Percentiles rank a stretch among this genome's conserved stretches.
These are phyloP conservation scores for Cyathus striatus DNA, from an alignment of 768 basidiomycete species.

Conservation along the genomic window DNA sequence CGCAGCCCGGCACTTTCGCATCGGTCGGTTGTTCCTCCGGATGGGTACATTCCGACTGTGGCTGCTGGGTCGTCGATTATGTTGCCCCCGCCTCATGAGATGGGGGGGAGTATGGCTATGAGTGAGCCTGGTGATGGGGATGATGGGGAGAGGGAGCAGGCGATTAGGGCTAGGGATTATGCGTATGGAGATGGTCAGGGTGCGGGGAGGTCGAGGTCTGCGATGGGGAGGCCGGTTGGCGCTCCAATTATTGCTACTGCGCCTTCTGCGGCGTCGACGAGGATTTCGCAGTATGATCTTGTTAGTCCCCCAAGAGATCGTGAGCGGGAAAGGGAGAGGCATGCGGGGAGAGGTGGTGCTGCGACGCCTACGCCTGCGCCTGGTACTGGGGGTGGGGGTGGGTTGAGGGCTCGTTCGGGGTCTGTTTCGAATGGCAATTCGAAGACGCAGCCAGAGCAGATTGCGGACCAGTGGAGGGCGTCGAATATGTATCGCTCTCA, in stretches of 20 bases:
- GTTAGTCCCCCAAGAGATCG: slow-evolving; percentile 22
- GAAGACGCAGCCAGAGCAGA: slow-evolving; percentile 17
- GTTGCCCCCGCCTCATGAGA: slow-evolving; percentile 48
- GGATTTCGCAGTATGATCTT: slow-evolving; percentile 31
- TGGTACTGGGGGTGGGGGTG: background rate
- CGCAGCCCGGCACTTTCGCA: slow-evolving; percentile 15
- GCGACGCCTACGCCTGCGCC: background rate
- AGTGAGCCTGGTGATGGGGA: slow-evolving; percentile 4
- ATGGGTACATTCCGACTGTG: slow-evolving; percentile 45
- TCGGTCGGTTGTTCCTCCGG: slow-evolving; percentile 31
- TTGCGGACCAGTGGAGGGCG: slow-evolving; percentile 25
- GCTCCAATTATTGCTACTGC: slow-evolving; percentile 15
- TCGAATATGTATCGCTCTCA: no score
- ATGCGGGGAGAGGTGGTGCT: background rate
- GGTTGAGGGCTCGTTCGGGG: background rate
- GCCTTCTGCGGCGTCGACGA: slow-evolving; percentile 27
- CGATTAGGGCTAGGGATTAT: slow-evolving; percentile 5
- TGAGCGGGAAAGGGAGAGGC: slow-evolving; percentile 1
- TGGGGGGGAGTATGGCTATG: slow-evolving; percentile 21
- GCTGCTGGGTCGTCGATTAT: slow-evolving; percentile 30
- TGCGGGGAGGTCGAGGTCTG: slow-evolving; percentile 2
- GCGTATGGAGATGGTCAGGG: slow-evolving; percentile 3
- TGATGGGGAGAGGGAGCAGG: slow-evolving; percentile 1
- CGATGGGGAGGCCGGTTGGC: slow-evolving; percentile 5
- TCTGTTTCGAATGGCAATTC: background rate